Base-by-base conservation (phyloP, 208 protist species). In the Trypanosoma mega region DNA sequence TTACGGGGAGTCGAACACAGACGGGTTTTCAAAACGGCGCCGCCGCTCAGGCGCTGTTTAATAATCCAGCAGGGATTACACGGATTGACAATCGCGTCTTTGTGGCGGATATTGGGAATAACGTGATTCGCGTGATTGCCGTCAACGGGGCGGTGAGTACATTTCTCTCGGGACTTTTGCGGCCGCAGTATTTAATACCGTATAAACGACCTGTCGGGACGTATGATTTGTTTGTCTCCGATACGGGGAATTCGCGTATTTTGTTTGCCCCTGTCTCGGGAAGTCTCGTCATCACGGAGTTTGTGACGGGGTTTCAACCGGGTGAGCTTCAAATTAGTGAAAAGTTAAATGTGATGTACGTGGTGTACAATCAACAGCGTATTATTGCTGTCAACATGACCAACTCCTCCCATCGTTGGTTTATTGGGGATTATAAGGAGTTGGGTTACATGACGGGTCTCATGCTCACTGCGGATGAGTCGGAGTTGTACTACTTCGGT, bases 51-150 rank as follows among this genome's bases (percentile, higher is more conserved):
- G 62, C 80, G 3, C 63, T 20, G 31, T 88, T 90, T 34, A 46
- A 61, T 2, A 56, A 57, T 18, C 64, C 63, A 43, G 64, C 53
- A 26, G 57, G 63, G 21, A 53, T 80, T 12, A 39, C 49, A 9
- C 76, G 71, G 61, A 33, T 60, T 3, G 31, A 24, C 20, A 59
- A 57, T 26, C 27, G 33, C 20, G 45, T 68, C 33, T 80, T 66
- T 47, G 45, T 90, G 16, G 77, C 80, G n/a, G 86, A 93, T 53
- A 77, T 68, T 9, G 24, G 37, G 44, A 87, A 87, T 63, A 80
- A 84, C 52, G 36, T 33, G 16, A 69, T 93, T 46, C 81, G 85
- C 34, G 34, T 45, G 47, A 82, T 82, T 50, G 34, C 63, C 23
- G 4, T 54, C n/a, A 57, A 56, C 9, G 76, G 66, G 0, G 39